Evolutionary conservation across 768 basidiomycete species (phyloP).

Genomic region (Agaricus sinodeliciosus): DNA sequence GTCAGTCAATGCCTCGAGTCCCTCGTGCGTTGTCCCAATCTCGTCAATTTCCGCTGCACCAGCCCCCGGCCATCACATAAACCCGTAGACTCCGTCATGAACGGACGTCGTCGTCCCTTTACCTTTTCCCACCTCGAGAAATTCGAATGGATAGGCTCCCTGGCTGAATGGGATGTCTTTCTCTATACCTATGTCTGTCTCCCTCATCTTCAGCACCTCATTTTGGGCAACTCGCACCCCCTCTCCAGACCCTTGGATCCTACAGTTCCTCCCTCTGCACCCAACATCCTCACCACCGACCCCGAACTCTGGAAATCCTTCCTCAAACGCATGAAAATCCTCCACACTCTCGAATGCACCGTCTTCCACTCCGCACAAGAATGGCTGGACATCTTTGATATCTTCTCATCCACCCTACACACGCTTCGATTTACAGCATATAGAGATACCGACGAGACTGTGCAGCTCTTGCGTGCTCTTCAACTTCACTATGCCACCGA

Average conservation of each 20-base stretch:
- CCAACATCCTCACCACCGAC: background rate
- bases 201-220: background rate
- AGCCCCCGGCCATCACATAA: background rate
- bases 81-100: background rate
- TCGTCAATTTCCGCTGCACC: background rate
- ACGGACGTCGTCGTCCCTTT: background rate
- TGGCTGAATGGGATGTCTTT: conserved; percentile 1
- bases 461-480: background rate
- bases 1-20: background rate
- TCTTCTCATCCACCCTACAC: background rate
- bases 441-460: conserved; percentile 1
- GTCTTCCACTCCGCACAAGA: background rate
- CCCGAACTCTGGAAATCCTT: conserved; percentile 1
- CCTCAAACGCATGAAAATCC: background rate
- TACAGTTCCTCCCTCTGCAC: background rate
- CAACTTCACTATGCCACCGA: background rate
- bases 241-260: conserved; percentile 1
- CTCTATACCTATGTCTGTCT: conserved; percentile 1
- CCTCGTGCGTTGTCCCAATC: conserved; percentile 1
- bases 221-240: background rate
- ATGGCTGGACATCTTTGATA: conserved; percentile 2
- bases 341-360: background rate
- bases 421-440: background rate
- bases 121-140: background rate
- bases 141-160: conserved; percentile 4